A percentile compares a stretch with the other conserved stretches of the same genome.
Conservation (phyloP, 2,329 filamentous ascomycete genomes). For the Furcasterigmium furcatum region DNA sequence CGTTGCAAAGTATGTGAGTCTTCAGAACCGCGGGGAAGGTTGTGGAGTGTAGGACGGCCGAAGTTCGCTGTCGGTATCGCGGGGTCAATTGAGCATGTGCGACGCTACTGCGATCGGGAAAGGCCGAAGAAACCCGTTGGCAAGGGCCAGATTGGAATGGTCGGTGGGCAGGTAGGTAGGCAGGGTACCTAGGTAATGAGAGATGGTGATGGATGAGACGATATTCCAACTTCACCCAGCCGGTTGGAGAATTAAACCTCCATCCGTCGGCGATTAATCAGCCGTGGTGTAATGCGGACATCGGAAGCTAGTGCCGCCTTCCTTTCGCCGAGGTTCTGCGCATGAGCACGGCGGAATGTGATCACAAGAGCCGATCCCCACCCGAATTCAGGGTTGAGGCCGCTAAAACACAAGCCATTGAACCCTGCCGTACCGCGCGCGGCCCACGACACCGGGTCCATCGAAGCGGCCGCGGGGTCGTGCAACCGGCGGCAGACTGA, state of each 20-base stretch:
- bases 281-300: constrained; percentile 1
- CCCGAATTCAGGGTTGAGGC: background rate
- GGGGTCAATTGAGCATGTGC: no score
- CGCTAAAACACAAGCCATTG: no score
- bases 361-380: background rate
- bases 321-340: constrained; percentile 3
- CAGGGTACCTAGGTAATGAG: no score
- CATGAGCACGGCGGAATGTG: no score
- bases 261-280: constrained; percentile 3
- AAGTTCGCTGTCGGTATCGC: no score
- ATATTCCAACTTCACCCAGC: background rate
- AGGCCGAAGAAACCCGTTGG: no score
- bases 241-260: background rate
- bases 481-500: no score
- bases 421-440: constrained; percentile 3
- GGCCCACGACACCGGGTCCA: background rate
- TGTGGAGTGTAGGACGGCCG: no score
- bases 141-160: no score
- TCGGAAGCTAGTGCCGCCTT: background rate
- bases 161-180: no score
- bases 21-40: background rate
- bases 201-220: background rate
- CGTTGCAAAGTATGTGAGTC: background rate
- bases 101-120: no score
- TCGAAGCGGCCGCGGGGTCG: no score